Evolutionary conservation across 2,329 filamentous ascomycete genomes (phyloP), one percentile per base, ranked within the genome.

Genomic region (Phialophora verrucosa): DNA sequence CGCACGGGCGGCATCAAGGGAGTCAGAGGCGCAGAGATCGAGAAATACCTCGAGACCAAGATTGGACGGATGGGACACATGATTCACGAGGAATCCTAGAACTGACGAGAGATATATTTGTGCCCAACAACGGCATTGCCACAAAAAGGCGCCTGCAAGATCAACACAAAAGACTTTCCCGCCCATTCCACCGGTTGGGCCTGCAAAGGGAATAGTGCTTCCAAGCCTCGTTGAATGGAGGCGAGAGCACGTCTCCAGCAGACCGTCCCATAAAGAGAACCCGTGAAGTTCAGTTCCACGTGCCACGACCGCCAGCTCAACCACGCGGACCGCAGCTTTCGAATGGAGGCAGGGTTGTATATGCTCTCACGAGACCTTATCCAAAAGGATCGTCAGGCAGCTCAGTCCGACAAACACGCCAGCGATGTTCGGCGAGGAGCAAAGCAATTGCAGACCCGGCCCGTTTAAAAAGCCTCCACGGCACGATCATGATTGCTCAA

Each of bases 1-100:
- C 91, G 91, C 75, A 86, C 84, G 8, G 92, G 91, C 1, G 87
- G 87, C 4, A 87, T 88, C 72, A 89, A 89, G 49, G 95, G 95
- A 0, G 92, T 98, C 69, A 87, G 88, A 67, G 94, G 94, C 74
- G 86, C 89, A 62, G 95, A 99, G 80, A 91, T 98, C 55, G 92
- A 97, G 73, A 93, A 91, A 6, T 99, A 99, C 82, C 81, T 99
- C 69, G 91, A 90, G 77, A 97, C 95, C 2, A 99, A 99, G 90
- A 93, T 95, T 70, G 89, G 92, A 71, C 93, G 93, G 77, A 94
- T 95, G 91, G 91, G 91, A 10, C 91, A 95, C 74, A 88, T 94
- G 87, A 78, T 83, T 68, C 78, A 79, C 74, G 81, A 75, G 29
- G 63, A 70, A 25, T 69, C 47, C 29, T 61, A 53, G 49, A 11